phyloP scores from a whole-genome alignment of 208 protist species.

The Polymyxa betae region DNA sequence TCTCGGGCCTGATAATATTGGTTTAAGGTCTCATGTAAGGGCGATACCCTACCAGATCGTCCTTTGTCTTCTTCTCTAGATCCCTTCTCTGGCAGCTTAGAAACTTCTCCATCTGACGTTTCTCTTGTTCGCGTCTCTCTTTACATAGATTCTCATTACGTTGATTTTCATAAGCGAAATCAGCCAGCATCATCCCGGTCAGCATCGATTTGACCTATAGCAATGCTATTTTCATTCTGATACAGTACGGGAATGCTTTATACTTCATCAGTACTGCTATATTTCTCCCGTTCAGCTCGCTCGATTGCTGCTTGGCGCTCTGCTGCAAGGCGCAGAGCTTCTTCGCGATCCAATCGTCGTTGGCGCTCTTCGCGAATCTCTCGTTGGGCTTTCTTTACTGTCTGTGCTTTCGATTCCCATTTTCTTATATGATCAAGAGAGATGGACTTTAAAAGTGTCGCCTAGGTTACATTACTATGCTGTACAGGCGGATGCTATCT shows the following conservation, averaged over 20 bases:
- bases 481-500: neutral
- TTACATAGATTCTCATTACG: neutral
- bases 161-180: neutral
- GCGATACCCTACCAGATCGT: neutral
- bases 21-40: neutral
- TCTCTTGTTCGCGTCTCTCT: neutral
- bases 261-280: slow-evolving; percentile 37
- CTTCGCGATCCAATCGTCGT: neutral
- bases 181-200: slow-evolving; percentile 31
- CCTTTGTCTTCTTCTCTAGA: neutral
- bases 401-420: neutral
- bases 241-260: too few relatives aligned
- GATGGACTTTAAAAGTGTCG: neutral
- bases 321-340: neutral
- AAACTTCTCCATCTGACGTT: neutral
- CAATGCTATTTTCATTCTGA: neutral
- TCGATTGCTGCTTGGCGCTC: slow-evolving; percentile 10
- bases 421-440: neutral
- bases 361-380: slow-evolving; percentile 34
- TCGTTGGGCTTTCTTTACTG: neutral
- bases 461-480: neutral
- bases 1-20: neutral
- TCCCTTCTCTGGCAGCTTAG: neutral
- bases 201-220: slow-evolving; percentile 22
- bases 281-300: slow-evolving; percentile 25